Evolutionary conservation across 225 moss, liverwort and hornwort genomes (phyloP), one percentile per base, ranked within the genome.

Genomic region (Climacium dendroides): DNA sequence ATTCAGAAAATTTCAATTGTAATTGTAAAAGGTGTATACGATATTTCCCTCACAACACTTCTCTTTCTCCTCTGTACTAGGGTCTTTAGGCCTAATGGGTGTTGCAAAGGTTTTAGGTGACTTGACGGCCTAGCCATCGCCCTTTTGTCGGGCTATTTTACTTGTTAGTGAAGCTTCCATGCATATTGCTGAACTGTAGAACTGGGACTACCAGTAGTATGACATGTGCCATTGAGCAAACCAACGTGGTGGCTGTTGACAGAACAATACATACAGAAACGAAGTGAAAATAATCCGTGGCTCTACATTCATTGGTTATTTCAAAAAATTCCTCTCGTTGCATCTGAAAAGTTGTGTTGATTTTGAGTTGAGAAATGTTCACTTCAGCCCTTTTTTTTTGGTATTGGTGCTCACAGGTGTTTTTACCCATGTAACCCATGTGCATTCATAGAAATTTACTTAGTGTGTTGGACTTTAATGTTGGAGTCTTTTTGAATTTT

Each of bases 351-450:
- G 47, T 11, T 30, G 4, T 19, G 48, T 74, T 74, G 30, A 74
- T 74, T 74, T 74, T 32, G 19, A 32, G 7, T 74, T 10, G 7
- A 11, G 7, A 30, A 4, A 3, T 20, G 50, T 48, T 32, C 2
- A 30, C 30, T 74, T 47, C 11, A 30, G 19, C 6, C 19, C 22
- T 34, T 20, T 34, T 74, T n/a, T 32, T 48, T 7, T 50, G 13
- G 13, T 50, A 50, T 8, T 52, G 52, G 8, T 8, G 2, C 3
- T 34, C 4, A 34, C 7, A 2, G 13, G 8, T 16, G 19, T 11
- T 28, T 30, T 0, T 29, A 29, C 1, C 6, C 6, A 47, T 10
- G 6, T 1, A 17, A 45, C 1, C 29, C 17, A 3, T 45, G 6
- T 1, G 2, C 3, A 28, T 72, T 72, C 29, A 29, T 17, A 5